Evolutionary conservation across 345 rosid genomes (phyloP), one percentile per base, ranked within the genome.

Genomic region (Linum usitatissimum): DNA sequence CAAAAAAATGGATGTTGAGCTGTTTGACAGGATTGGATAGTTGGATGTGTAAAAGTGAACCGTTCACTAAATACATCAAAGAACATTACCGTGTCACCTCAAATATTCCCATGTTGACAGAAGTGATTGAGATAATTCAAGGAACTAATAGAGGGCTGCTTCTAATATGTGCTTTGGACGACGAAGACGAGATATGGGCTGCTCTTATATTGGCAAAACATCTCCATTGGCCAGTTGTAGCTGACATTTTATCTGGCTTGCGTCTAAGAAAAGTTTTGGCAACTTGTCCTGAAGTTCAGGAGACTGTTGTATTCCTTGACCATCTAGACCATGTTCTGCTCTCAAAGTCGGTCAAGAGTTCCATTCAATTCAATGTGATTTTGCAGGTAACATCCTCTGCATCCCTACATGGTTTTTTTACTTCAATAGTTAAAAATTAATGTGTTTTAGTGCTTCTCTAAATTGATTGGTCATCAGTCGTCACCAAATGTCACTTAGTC

Each of bases 171-270:
- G 86, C 84, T 55, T 74, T 82, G 64, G 84, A 78, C 65, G 70
- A 79, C 4, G 95, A 88, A 80, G 96, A 91, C 75, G 98, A 88
- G 54, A 85, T 86, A 45, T 91, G 98, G 98, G 92, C 95, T 60
- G 75, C 80, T 53, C 88, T 91, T 79, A 79, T 85, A 68, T 71
- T 91, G 80, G 98, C 92, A 60, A 88, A 74, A 71, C 87, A 82
- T 63, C 92, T 91, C 63, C 67, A 66, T 67, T 88, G 98, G 98
- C 95, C 96, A 17, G 86, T 91, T 69, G 92, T 82, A 65, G 92
- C 86, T 17, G 98, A 91, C 73, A 79, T 91, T 63, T 79, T 91
- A 75, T 91, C 98, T 53, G 98, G 98, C 61, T 68, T 88, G 70
- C 86, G 98, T 62, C 75, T 91, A 75, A 85, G 98, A 79, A 85